phyloP scores from a whole-genome alignment of 495 filamentous ascomycete species.

The Apiosordaria backusii region DNA sequence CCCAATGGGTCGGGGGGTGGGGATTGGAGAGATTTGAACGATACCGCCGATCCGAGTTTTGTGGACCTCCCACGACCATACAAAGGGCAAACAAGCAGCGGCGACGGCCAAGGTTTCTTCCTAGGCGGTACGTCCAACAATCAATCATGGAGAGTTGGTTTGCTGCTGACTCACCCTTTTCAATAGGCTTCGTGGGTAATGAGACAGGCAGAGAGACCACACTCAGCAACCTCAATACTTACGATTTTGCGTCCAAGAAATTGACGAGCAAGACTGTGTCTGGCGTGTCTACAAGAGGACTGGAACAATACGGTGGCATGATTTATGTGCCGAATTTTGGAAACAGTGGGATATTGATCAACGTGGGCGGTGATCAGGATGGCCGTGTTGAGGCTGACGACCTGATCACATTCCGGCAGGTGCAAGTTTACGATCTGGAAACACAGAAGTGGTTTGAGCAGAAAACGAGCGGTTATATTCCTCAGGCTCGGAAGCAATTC shows the following conservation, averaged over 20 bases:
- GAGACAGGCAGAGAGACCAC: neutral
- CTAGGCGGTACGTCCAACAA: constrained; percentile 17
- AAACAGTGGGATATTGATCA: constrained; percentile 19
- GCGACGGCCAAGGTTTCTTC: constrained; percentile 21
- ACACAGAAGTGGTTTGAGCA: constrained; percentile 22
- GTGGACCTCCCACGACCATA: constrained; percentile 17
- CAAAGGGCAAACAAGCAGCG: constrained; percentile 18
- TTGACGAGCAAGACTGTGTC: constrained; percentile 1
- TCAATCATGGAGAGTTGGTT: neutral
- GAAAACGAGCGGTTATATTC: constrained; percentile 17
- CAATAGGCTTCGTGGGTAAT: constrained; percentile 9
- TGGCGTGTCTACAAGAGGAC: constrained; percentile 5
- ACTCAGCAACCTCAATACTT: constrained; percentile 16
- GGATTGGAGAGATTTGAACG: constrained; percentile 24
- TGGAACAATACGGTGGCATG: constrained; percentile 11
- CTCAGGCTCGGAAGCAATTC: constrained; percentile 18
- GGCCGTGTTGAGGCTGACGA: neutral
- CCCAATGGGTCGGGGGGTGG: constrained; percentile 16
- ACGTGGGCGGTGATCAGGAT: constrained; percentile 17
- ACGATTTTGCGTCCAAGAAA: constrained; percentile 16
- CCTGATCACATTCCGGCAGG: constrained; percentile 15
- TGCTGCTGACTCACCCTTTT: neutral
- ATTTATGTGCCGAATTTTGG: constrained; percentile 27
- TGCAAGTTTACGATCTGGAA: constrained; percentile 19
- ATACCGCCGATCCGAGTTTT: constrained; percentile 20